Conservation (phyloP, 2,329 filamentous ascomycete genomes). For the Colletotrichum lentis region DNA sequence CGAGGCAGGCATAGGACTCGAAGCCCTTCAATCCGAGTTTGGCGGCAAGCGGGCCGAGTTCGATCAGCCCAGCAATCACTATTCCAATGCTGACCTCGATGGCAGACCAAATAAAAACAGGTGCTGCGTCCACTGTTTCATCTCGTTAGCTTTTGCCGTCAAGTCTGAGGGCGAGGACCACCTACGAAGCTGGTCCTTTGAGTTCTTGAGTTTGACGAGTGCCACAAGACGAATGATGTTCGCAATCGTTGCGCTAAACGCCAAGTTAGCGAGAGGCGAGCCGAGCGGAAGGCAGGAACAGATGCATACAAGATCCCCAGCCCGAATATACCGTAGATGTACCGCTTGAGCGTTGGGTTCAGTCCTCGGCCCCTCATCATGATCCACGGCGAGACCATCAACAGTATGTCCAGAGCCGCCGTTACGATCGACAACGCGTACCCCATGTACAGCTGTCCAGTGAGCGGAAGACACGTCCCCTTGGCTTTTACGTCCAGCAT, state of each 20-base stretch:
- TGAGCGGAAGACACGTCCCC: constrained; percentile 21
- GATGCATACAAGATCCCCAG: constrained; percentile 22
- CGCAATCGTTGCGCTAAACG: constrained; percentile 17
- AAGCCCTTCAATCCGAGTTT: constrained; percentile 26
- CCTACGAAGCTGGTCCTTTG: constrained; percentile 21
- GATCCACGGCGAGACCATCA: constrained; percentile 24
- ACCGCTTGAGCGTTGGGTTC: constrained; percentile 22
- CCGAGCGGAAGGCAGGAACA: rapidly evolving
- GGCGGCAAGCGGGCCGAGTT: constrained; percentile 29
- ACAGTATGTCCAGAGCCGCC: constrained; percentile 11
- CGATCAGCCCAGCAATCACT: constrained; percentile 27
- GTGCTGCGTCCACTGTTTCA: constrained; percentile 17
- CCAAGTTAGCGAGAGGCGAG: neutral
- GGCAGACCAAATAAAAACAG: constrained; percentile 31
- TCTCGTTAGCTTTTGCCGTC: neutral
- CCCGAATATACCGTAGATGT: constrained; percentile 28
- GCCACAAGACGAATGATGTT: constrained; percentile 29
- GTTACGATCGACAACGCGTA: constrained; percentile 30
- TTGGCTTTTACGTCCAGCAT: constrained; percentile 12
- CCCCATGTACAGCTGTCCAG: constrained; percentile 28
- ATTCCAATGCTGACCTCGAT: constrained; percentile 31
- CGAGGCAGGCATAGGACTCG: neutral
- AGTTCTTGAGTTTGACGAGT: constrained; percentile 12
- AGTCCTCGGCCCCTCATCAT: constrained; percentile 27
- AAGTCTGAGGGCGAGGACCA: rapidly evolving